Base-by-base conservation (phyloP, 305 asterid species). In the Rubia peregrina region DNA sequence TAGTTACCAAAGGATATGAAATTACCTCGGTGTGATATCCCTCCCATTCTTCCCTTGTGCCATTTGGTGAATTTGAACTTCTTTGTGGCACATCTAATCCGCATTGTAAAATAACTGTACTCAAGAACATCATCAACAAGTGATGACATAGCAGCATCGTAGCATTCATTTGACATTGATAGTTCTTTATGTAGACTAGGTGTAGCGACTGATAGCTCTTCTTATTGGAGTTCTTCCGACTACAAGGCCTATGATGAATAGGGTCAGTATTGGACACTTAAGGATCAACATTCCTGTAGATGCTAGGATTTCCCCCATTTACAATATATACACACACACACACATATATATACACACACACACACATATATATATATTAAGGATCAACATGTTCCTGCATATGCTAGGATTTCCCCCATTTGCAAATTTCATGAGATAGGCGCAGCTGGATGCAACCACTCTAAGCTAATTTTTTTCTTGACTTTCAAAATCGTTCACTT, bases 141-240 rank as follows among this genome's bases (percentile, higher is more conserved):
- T 42, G 62, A 72, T 48, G 33, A 72, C 19, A 64, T 36, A 14
- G 30, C 30, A 65, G 74, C 65, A 64, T 30, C 9, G 7, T 30
- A 40, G 65, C 85, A 69, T 88, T 81, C 98, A 26, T 26, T 26
- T 26, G 30, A 26, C 30, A 26, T 26, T 26, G 30, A 26, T 2
- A 26, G 30, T 26, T 26, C 99, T 89, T 94, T 96, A 74, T 89
- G 96, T 41, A 89, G 80, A 71, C 96, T 97, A 69, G 96, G 97
- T 67, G 96, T 96, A 41, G 97, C 88, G 79, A 89, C 97, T 85
- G 89, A 86, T 65, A 94, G 86, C 85, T 91, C 97, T 73, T 95
- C 96, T 53, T 87, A 83, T 73, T 82, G 85, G 73, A 85, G 78
- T 57, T 85, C 94, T 74, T 88, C 94, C 81, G 87, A 57, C 95